Percentiles rank a stretch among this genome's conserved stretches.
Conservation (phyloP, 2,329 filamentous ascomycete species). For the Sphaerostilbella broomeana region DNA sequence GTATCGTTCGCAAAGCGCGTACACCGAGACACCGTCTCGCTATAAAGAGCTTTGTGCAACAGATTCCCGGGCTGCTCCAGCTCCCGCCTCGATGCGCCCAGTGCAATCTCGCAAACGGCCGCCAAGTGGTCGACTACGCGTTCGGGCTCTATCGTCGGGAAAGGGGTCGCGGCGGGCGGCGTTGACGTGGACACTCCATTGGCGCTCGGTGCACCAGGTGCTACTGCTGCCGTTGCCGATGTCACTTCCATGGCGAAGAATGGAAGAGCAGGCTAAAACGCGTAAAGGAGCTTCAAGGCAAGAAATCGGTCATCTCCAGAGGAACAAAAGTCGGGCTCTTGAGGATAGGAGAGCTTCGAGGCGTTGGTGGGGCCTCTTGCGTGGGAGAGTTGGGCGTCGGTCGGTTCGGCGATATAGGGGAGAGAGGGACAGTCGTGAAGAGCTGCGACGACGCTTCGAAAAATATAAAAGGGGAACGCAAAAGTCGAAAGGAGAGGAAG, state of each 20-base stretch:
- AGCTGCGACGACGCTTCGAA: not conserved
- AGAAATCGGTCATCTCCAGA: slow-evolving; percentile 25
- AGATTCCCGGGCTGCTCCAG: slow-evolving; percentile 77
- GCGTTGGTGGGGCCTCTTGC: slow-evolving; percentile 4
- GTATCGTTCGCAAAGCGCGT: slow-evolving; percentile 83
- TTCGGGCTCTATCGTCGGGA: slow-evolving; percentile 58
- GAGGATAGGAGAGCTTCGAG: slow-evolving; percentile 8
- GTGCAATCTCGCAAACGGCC: slow-evolving; percentile 63
- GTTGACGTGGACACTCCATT: slow-evolving; percentile 22
- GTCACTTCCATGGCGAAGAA: slow-evolving; percentile 46
- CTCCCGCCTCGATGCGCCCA: slow-evolving; percentile 70
- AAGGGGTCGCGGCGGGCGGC: slow-evolving; percentile 32
- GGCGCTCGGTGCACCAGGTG: slow-evolving; percentile 45
- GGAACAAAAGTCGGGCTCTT: slow-evolving; percentile 10
- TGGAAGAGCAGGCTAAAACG: slow-evolving; percentile 11
- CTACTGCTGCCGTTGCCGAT: slow-evolving; percentile 37
- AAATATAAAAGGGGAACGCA: not conserved
- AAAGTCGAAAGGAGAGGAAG: slow-evolving; percentile 3
- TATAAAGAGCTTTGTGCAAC: slow-evolving; percentile 63
- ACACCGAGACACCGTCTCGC: slow-evolving; percentile 81
- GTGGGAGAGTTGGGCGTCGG: not conserved
- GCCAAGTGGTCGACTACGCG: slow-evolving; percentile 66
- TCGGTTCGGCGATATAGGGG: slow-evolving; percentile 3
- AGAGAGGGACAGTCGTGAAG: not conserved
- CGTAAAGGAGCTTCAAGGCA: slow-evolving; percentile 17